Evolutionary conservation across 306 rosid species (phyloP).

Genomic region (Corylus avellana): DNA sequence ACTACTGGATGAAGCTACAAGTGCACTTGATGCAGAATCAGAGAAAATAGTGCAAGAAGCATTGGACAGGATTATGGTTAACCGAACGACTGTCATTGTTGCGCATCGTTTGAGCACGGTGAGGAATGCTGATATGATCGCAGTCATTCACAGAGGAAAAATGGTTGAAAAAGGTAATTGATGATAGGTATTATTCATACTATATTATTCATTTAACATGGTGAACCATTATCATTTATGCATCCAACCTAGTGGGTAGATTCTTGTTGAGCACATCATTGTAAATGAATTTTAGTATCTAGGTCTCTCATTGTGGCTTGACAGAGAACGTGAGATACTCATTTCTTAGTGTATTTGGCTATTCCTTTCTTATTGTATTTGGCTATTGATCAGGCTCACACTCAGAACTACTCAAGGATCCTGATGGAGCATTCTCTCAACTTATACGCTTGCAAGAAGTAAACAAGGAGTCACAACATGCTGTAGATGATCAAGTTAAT

Average conservation of each 20-base stretch:
- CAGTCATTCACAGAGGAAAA: slow-evolving; percentile 91
- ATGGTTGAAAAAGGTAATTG: slow-evolving; percentile 84
- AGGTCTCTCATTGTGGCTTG: neutral
- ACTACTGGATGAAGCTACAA: slow-evolving; percentile 91
- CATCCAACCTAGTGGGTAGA: no score
- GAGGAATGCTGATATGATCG: slow-evolving; percentile 80
- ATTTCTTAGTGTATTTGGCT: neutral
- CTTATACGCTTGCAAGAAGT: slow-evolving; percentile 76
- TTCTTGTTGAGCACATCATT: no score
- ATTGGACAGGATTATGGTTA: slow-evolving; percentile 79
- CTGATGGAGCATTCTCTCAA: slow-evolving; percentile 80
- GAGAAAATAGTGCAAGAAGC: slow-evolving; percentile 94
- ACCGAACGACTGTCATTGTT: slow-evolving; percentile 77
- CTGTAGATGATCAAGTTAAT: slow-evolving; percentile 35
- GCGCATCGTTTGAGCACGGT: slow-evolving; percentile 96
- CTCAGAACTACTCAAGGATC: slow-evolving; percentile 58
- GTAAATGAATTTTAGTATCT: neutral
- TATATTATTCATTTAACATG: no score
- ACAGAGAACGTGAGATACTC: neutral
- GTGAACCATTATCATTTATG: no score
- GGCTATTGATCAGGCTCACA: slow-evolving; percentile 65
- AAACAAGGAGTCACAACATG: slow-evolving; percentile 48
- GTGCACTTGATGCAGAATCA: slow-evolving; percentile 92
- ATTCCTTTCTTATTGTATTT: slow-evolving; percentile 1
- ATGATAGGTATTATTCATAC: neutral